Conservation (phyloP, 176 grass and related monocot species). For the Oryza punctata region DNA sequence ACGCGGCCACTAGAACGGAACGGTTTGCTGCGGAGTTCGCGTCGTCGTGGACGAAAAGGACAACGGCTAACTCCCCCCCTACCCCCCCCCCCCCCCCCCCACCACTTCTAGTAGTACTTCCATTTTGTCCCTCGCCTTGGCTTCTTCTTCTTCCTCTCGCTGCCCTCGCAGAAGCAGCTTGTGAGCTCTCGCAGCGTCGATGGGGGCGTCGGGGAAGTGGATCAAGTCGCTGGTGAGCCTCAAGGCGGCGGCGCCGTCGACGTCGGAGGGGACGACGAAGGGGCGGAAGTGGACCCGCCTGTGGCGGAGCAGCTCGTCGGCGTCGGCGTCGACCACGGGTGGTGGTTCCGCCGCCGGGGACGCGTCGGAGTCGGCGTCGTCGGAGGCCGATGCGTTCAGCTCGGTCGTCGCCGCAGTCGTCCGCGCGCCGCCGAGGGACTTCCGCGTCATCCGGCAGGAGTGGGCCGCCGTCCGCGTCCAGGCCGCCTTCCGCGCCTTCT, state of each 20-base stretch:
- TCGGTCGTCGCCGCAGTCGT: slow-evolving; percentile 57
- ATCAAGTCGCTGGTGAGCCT: slow-evolving; percentile 65
- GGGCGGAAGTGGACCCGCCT: slow-evolving; percentile 62
- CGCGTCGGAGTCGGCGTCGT: slow-evolving; percentile 45
- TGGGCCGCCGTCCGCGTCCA: slow-evolving; percentile 78
- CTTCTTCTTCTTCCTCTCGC: background rate
- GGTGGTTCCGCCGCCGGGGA: slow-evolving; percentile 15
- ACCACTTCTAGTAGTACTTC: background rate
- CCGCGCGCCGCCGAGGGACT: slow-evolving; percentile 66
- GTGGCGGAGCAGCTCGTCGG: slow-evolving; percentile 58
- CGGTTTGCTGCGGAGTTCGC: background rate
- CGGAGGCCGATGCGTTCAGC: slow-evolving; percentile 52
- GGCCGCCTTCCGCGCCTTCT: slow-evolving; percentile 62
- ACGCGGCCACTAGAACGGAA: background rate
- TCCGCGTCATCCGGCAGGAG: slow-evolving; percentile 62
- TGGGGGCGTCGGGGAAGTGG: slow-evolving; percentile 78
- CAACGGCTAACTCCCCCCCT: slow-evolving; percentile 45
- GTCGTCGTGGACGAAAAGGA: slow-evolving; percentile 44
- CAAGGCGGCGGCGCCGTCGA: slow-evolving; percentile 41
- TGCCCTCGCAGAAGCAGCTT: background rate
- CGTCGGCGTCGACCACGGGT: slow-evolving; percentile 37
- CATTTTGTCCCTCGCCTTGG: slow-evolving; percentile 30
- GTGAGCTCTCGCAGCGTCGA: slow-evolving; percentile 13
- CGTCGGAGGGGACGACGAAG: slow-evolving; percentile 30
- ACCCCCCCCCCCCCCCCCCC: too few relatives aligned